Base-by-base conservation (phyloP, 768 basidiomycete species). In the Cyclocybe aegerita region DNA sequence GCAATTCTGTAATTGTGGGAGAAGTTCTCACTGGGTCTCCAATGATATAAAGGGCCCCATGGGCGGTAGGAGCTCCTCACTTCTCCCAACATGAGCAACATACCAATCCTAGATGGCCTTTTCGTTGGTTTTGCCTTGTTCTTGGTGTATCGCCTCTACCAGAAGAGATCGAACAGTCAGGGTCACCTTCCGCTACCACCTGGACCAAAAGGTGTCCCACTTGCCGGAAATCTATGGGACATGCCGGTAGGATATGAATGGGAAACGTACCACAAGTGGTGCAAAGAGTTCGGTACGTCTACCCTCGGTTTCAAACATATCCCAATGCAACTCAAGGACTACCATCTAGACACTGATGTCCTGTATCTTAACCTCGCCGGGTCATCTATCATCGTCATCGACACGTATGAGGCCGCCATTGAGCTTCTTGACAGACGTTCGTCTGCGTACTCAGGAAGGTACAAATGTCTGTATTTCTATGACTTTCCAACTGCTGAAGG, bases 341-440 rank as follows among this genome's bases (percentile, higher is more conserved):
- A 14, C 15, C 8, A n/a, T n/a, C 29, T 46, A 67, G 66, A 58
- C 36, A 60, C 65, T 9, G 63, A 66, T 43, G 63, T 68, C 15
- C 42, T 70, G 6, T 57, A 65, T 46, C 56, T 67, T 14, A 55
- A 63, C 33, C 50, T 63, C 9, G 56, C 58, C 17, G 67, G 67
- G 8, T 59, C 56, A 11, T 40, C 44, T 3, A 48, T 65, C 16
- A 54, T 67, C 39, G 54, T 68, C 12, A 43, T 79, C 35, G 72
- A 75, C 50, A 67, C 70, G 2, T 36, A 64, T 3, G 63, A 76
- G 36, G 68, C 71, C 2, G 68, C 68, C 1, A 50, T 56, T 11
- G 76, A 76, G 8, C 65, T 79, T 12, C 61, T 79, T 37, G 76
- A 77, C 43, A 73, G 68, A 49, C 58, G 71, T 11, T 72, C 70